Evolutionary conservation across 1,284 basidiomycete genomes (phyloP).

Genomic region (Grifola frondosa): DNA sequence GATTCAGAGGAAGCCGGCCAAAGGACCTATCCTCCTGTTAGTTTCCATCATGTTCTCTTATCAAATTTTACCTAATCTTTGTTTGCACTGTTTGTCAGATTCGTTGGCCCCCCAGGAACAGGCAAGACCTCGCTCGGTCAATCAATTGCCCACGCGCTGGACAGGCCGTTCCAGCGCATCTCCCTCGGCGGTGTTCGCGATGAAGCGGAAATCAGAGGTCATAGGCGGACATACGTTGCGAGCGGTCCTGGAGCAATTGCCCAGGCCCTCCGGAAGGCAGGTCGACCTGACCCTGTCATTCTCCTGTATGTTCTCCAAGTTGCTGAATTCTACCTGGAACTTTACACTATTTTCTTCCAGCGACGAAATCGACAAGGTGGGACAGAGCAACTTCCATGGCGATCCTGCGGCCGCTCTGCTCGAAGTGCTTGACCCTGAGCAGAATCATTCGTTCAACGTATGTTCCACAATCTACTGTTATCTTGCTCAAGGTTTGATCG

Average conservation of each 20-base stretch:
- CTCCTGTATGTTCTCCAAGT: slow-evolving; percentile 57
- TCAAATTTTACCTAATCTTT: slow-evolving; percentile 1
- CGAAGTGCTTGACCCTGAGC: slow-evolving; percentile 91
- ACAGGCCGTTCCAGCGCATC: slow-evolving; percentile 87
- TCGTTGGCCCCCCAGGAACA: slow-evolving; percentile 81
- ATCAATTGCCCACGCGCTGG: slow-evolving; percentile 81
- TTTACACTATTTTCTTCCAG: slow-evolving; percentile 34
- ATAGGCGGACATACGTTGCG: slow-evolving; percentile 89
- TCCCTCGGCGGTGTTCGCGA: slow-evolving; percentile 91
- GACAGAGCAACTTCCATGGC: slow-evolving; percentile 83
- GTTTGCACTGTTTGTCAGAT: slow-evolving; percentile 38
- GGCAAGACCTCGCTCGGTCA: slow-evolving; percentile 87
- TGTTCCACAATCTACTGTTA: slow-evolving; percentile 30
- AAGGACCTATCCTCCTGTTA: slow-evolving; percentile 82
- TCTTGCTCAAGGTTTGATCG: neutral
- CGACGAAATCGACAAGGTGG: slow-evolving; percentile 88
- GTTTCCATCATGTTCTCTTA: slow-evolving; percentile 32
- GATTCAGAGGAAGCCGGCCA: slow-evolving; percentile 43
- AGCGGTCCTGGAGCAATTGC: slow-evolving; percentile 85
- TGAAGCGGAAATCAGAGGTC: slow-evolving; percentile 89
- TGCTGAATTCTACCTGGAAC: slow-evolving; percentile 2
- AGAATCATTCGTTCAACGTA: slow-evolving; percentile 83
- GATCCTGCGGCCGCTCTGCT: slow-evolving; percentile 86
- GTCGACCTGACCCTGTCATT: slow-evolving; percentile 76
- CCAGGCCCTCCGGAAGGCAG: slow-evolving; percentile 86